These are phyloP conservation scores for Choanephora cucurbitarum DNA, from an alignment of 371 early-diverging fungal genomes.

Conservation along the genomic window DNA sequence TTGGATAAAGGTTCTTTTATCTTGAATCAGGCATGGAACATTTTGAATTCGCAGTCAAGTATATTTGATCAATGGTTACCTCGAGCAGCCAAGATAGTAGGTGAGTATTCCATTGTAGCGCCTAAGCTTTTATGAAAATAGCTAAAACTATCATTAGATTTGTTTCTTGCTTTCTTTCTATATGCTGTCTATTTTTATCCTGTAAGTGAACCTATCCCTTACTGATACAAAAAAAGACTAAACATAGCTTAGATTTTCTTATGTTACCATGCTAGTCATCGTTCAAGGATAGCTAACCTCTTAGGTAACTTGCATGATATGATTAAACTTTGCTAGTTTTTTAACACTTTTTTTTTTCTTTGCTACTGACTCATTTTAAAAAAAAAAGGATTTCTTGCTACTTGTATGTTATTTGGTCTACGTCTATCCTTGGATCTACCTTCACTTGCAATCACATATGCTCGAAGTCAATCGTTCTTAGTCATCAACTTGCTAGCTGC, in stretches of 20 bases:
- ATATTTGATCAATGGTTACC: slow-evolving; percentile 51
- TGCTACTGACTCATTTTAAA: too few relatives aligned
- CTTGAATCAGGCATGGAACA: slow-evolving; percentile 52
- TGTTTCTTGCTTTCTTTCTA: slow-evolving; percentile 52
- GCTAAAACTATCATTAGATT: slow-evolving; percentile 28
- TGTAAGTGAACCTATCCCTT: slow-evolving; percentile 23
- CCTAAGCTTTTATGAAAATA: too few relatives aligned
- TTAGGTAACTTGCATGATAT: slow-evolving; percentile 35
- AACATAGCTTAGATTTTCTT: slow-evolving; percentile 29
- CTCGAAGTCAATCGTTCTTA: slow-evolving; percentile 36
- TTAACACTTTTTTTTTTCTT: neutral
- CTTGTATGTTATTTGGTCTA: slow-evolving; percentile 33
- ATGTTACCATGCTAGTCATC: slow-evolving; percentile 46
- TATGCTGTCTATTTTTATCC: slow-evolving; percentile 57
- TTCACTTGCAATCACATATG: slow-evolving; percentile 39
- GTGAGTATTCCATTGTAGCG: slow-evolving; percentile 22
- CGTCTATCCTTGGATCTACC: slow-evolving; percentile 40
- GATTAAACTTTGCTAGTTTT: neutral
- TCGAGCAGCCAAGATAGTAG: slow-evolving; percentile 45
- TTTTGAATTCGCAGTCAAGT: slow-evolving; percentile 44
- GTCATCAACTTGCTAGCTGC: slow-evolving; percentile 33
- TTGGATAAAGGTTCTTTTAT: slow-evolving; percentile 57
- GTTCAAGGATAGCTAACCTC: slow-evolving; percentile 42
- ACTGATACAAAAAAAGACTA: too few relatives aligned
- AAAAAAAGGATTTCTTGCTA: slow-evolving; percentile 27